Percentiles rank a stretch among this genome's conserved stretches.
phyloP scores from a whole-genome alignment of 1,284 basidiomycete species.

The Malassezia obtusa region DNA sequence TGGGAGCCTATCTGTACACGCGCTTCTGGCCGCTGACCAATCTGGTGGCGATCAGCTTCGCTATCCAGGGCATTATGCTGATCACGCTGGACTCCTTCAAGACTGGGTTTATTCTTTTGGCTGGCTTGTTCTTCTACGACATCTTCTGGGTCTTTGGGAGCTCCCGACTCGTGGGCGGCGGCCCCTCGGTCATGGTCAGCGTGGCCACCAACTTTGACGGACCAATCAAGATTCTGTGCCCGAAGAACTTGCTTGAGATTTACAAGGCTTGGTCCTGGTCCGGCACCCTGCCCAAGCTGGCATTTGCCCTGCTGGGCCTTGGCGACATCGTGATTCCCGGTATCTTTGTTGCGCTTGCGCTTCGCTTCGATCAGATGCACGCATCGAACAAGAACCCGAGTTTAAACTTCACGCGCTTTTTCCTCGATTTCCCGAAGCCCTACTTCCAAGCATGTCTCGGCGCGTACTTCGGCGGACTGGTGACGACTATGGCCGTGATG shows the following conservation, averaged over 20 bases:
- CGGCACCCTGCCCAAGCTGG: constrained; percentile 13
- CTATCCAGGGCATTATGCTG: constrained; percentile 68
- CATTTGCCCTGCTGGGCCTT: constrained; percentile 73
- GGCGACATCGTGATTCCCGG: constrained; percentile 85
- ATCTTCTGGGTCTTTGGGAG: constrained; percentile 46
- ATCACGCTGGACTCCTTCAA: constrained; percentile 81
- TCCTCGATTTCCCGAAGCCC: constrained; percentile 56
- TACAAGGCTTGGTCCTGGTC: constrained; percentile 13
- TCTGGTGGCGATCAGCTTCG: constrained; percentile 71
- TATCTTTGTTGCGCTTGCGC: constrained; percentile 74
- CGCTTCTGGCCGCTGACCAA: constrained; percentile 65
- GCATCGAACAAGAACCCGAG: constrained; percentile 48
- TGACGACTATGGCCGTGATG: constrained; percentile 77
- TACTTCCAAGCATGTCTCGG: constrained; percentile 67
- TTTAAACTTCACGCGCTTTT: constrained; percentile 25
- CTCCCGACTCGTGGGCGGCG: constrained; percentile 2
- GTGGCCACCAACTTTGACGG: constrained; percentile 84
- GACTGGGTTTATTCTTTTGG: constrained; percentile 72
- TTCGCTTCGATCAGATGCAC: constrained; percentile 69
- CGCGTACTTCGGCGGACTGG: constrained; percentile 70
- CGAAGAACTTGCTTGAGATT: constrained; percentile 44
- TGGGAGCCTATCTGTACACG: constrained; percentile 58
- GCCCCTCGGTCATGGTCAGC: constrained; percentile 45
- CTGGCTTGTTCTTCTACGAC: constrained; percentile 45
- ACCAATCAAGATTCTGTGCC: constrained; percentile 61